phyloP scores from a whole-genome alignment of 352 stramenopile genomes.

The Chrysophaeum taylorii region DNA sequence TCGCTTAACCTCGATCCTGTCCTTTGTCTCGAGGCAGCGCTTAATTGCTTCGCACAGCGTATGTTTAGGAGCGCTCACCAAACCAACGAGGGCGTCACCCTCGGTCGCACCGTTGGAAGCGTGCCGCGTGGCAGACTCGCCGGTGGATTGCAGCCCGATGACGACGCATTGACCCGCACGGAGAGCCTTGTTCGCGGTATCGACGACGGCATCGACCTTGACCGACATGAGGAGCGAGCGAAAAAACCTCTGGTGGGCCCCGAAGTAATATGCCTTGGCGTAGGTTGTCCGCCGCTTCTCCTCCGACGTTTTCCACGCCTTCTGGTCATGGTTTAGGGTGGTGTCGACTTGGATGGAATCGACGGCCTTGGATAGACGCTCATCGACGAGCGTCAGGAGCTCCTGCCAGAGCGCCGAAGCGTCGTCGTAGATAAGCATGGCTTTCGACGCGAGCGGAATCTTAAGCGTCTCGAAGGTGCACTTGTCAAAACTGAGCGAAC shows the following conservation, averaged over 20 bases:
- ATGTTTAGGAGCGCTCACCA: too few relatives aligned
- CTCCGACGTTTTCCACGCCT: too few relatives aligned
- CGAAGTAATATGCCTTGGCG: constrained; percentile 29
- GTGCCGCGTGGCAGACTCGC: constrained; percentile 44
- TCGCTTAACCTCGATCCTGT: constrained; percentile 28
- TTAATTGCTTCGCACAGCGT: too few relatives aligned
- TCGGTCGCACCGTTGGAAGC: too few relatives aligned
- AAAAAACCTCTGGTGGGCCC: constrained; percentile 56
- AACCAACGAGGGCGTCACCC: too few relatives aligned
- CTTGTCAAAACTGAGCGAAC: constrained; percentile 47
- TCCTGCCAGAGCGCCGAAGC: constrained; percentile 14
- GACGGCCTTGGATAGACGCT: too few relatives aligned
- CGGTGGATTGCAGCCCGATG: constrained; percentile 57
- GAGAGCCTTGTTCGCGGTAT: constrained; percentile 36
- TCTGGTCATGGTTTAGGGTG: too few relatives aligned
- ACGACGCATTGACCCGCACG: constrained; percentile 42
- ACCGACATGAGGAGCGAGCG: constrained; percentile 38
- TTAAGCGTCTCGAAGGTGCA: constrained; percentile 42
- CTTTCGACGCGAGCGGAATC: constrained; percentile 23
- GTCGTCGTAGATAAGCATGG: constrained; percentile 33
- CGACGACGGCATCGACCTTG: constrained; percentile 41
- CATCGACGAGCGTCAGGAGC: background rate
- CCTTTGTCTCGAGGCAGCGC: too few relatives aligned
- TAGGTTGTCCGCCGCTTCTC: too few relatives aligned
- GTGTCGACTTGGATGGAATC: constrained; percentile 31